Base-by-base conservation (phyloP, 2,329 filamentous ascomycete species). In the Colletotrichum ledebouriae region DNA sequence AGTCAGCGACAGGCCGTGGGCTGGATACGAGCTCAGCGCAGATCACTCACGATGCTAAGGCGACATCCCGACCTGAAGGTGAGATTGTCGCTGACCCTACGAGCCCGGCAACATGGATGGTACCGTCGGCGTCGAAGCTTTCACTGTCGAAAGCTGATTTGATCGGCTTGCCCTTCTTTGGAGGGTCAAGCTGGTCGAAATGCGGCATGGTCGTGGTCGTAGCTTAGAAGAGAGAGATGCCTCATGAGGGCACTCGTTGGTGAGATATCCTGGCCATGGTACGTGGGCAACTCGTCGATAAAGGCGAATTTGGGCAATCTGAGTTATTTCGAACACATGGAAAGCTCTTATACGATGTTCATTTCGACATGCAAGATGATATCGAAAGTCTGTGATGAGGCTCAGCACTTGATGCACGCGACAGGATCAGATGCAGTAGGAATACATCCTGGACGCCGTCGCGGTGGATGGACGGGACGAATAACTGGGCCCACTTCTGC, bases 11-110 rank as follows among this genome's bases (percentile, higher is more conserved):
- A 15, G 53, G 9, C 39, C 11, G 29, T 34, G 15, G 17, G 22
- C 12, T 17, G 37, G 15, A 15, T 20, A 9, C 13, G n/a, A 56
- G 41, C 29, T 15, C 13, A 17, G 20, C 22, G 20, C 22, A 25
- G 77, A 77, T 70, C 7, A 80, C 85, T 80, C 75, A 87, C 85
- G 94, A 97, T 62, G 94, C 95, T 71, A 98, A 85, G 41, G 95
- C 94, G 64, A 98, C 89, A 81, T 98, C 95, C 74, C 95, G 88
- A 56, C 95, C 94, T 69, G 92, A 94, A 2, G 94, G 94, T 20
- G 94, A 97, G 79, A 98, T 97, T 68, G 94, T 95, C 73, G 95
- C 94, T 6, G 95, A 97, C 55, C 94, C 94, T 59, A 97, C 93
- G 22, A 88, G 79, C n/a, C 87, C 87, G 71, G 94, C 91, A 59